Base-by-base conservation (phyloP, 345 rosid species). In the Excoecaria agallocha region DNA sequence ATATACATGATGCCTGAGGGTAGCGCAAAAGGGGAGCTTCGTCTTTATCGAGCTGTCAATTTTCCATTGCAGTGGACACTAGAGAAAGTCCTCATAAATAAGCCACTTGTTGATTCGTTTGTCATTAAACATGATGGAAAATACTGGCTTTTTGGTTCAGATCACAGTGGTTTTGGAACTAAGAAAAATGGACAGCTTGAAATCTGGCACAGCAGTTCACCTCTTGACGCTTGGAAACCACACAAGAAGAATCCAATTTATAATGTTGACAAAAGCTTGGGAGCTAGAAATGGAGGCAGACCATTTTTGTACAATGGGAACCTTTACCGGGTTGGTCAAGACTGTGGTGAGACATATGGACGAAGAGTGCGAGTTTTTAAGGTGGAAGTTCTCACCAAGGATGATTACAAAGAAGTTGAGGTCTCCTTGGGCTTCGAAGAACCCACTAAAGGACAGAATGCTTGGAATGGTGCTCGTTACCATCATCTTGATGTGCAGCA, bases 1-100 rank as follows among this genome's bases (percentile, higher is more conserved):
- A 87, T 91, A 79, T 95, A 93, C 79, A 90, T 95, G 99, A 83
- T 95, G 88, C 99, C 99, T 8, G 99, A 95, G 85, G 82, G 96
- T 77, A 84, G 85, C 71, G 75, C 64, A 73, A 85, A 80, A 73
- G 97, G 96, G 51, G 88, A 95, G 51, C 88, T 95, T 77, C 87
- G 87, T 70, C 87, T 93, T 46, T 95, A 93, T 86, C 88, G 92
- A 73, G 94, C 96, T 52, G 68, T 84, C 30, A 81, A 84, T 77
- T 95, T 95, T 67, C 99, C 99, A 5, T 80, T 95, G 74, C 82
- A 79, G 51, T 95, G 99, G 99, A 87, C 79, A 43, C 81, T 90
- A 20, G 94, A 91, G 72, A 87, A 83, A 78, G 77, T 90, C 61
- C 78, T 95, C 68, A 70, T 93, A 76, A 84, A 86, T 50, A 95